Percentiles rank a stretch among this genome's conserved stretches.
phyloP scores from a whole-genome alignment of 2,329 filamentous ascomycete species.

The Nemania bipapillata region DNA sequence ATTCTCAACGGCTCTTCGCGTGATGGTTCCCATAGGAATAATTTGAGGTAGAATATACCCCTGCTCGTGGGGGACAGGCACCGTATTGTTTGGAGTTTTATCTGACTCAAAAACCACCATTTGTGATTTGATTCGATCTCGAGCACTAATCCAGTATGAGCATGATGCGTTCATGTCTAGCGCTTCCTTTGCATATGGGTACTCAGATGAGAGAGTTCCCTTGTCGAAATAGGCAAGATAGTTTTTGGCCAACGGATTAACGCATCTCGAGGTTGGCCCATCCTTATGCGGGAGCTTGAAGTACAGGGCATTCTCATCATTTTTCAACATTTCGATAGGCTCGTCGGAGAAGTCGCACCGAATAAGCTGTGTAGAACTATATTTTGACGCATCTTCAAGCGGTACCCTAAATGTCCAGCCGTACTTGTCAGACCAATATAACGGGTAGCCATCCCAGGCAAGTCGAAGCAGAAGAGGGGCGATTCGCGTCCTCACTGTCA shows the following conservation, averaged over 20 bases:
- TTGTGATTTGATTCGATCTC: conserved; percentile 92
- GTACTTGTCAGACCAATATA: conserved; percentile 92
- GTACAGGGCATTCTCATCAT: conserved; percentile 75
- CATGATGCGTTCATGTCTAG: conserved; percentile 98
- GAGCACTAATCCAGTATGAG: conserved; percentile 98
- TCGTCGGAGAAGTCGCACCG: conserved; percentile 82
- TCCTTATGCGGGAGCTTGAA: conserved; percentile 98
- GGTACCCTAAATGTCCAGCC: conserved; percentile 92
- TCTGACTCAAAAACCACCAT: conserved; percentile 90
- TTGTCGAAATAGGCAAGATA: conserved; percentile 93
- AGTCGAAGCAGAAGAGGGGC: conserved; percentile 85
- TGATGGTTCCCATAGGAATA: conserved; percentile 98
- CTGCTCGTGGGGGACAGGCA: conserved; percentile 41
- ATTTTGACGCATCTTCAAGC: conserved; percentile 68
- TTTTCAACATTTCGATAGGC: conserved; percentile 70
- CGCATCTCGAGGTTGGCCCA: conserved; percentile 84
- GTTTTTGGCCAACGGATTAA: conserved; percentile 87
- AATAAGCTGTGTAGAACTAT: conserved; percentile 76
- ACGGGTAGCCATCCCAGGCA: conserved; percentile 86
- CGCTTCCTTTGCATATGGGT: conserved; percentile 89
- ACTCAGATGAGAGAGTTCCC: conserved; percentile 87
- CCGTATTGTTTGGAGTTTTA: conserved; percentile 41
- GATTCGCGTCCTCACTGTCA: conserved; percentile 88
- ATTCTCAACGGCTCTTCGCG: conserved; percentile 91
- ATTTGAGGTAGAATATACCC: conserved; percentile 95